These are phyloP conservation scores for Leccinum subgranulosum DNA, from an alignment of 768 basidiomycete species.

Conservation along the genomic window DNA sequence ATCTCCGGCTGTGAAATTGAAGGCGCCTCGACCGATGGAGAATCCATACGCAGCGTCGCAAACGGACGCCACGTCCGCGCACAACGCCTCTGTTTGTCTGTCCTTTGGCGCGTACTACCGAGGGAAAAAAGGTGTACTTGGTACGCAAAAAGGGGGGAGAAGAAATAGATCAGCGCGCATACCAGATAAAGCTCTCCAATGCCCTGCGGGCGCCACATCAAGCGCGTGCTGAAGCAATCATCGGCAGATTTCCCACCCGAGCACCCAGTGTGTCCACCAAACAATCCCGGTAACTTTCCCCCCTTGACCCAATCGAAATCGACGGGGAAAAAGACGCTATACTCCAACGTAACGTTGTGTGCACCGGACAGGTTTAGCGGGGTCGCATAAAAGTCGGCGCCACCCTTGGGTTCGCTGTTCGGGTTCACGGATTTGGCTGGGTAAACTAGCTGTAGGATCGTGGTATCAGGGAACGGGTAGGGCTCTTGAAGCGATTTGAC, in stretches of 20 bases:
- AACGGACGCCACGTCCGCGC: constrained; percentile 53
- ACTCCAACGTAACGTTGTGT: constrained; percentile 54
- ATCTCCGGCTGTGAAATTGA: constrained; percentile 53
- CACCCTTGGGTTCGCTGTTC: constrained; percentile 57
- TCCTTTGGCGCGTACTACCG: constrained; percentile 72
- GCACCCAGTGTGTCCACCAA: constrained; percentile 63
- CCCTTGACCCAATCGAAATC: constrained; percentile 77
- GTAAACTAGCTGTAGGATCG: constrained; percentile 63
- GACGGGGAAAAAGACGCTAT: constrained; percentile 73
- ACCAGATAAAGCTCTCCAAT: constrained; percentile 76
- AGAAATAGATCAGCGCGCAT: constrained; percentile 19
- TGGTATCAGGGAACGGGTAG: constrained; percentile 27
- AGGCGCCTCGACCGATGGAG: constrained; percentile 72
- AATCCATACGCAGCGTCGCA: constrained; percentile 70
- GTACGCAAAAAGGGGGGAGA: background rate
- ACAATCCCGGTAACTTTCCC: constrained; percentile 84
- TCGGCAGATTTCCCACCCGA: constrained; percentile 72
- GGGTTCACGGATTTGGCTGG: constrained; percentile 72
- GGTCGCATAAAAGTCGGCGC: constrained; percentile 64
- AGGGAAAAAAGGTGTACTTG: background rate
- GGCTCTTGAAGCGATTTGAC: constrained; percentile 11
- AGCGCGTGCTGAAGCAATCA: constrained; percentile 76
- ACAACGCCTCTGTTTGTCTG: constrained; percentile 59
- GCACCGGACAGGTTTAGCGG: constrained; percentile 47
- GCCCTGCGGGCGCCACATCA: constrained; percentile 78